Percentiles rank a stretch among this genome's conserved stretches.
These are phyloP conservation scores for Mallotus nudiflorus DNA, from an alignment of 345 rosid species.

Conservation along the genomic window DNA sequence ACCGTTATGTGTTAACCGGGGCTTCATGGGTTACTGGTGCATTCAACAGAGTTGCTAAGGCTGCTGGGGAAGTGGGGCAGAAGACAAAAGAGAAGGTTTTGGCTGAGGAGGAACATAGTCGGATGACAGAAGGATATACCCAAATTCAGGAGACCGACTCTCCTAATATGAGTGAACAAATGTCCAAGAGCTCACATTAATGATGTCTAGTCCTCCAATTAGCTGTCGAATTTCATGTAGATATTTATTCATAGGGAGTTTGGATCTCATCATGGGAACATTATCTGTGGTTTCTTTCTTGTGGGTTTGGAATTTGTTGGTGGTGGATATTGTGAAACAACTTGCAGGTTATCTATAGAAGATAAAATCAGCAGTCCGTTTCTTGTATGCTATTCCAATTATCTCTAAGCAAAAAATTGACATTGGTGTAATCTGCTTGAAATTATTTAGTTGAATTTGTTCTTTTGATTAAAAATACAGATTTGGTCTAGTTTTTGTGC, in stretches of 20 bases:
- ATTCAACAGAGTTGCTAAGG: conserved; percentile 21
- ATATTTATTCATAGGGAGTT: neutral
- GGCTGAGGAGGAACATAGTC: conserved; percentile 54
- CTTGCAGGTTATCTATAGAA: neutral
- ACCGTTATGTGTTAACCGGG: conserved; percentile 27
- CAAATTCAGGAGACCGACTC: conserved; percentile 26
- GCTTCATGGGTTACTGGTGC: conserved; percentile 33
- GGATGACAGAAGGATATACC: conserved; percentile 44
- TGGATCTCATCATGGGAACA: neutral
- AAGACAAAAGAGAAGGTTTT: conserved; percentile 33
- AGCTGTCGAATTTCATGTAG: neutral
- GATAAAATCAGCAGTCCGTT: neutral
- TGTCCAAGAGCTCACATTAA: neutral
- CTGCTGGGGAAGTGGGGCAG: conserved; percentile 30
- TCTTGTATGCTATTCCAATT: neutral
- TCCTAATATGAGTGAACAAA: conserved; percentile 10
- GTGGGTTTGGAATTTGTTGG: neutral
- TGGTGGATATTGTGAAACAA: neutral
- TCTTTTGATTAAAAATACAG: neutral
- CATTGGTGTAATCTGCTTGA: neutral
- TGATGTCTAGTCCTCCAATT: neutral
- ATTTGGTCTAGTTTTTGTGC: neutral
- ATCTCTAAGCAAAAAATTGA: neutral
- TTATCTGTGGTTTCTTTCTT: neutral
- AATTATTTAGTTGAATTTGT: neutral